Evolutionary conservation across 495 filamentous ascomycete species (phyloP).

Genomic region (Cercophora sp.): DNA sequence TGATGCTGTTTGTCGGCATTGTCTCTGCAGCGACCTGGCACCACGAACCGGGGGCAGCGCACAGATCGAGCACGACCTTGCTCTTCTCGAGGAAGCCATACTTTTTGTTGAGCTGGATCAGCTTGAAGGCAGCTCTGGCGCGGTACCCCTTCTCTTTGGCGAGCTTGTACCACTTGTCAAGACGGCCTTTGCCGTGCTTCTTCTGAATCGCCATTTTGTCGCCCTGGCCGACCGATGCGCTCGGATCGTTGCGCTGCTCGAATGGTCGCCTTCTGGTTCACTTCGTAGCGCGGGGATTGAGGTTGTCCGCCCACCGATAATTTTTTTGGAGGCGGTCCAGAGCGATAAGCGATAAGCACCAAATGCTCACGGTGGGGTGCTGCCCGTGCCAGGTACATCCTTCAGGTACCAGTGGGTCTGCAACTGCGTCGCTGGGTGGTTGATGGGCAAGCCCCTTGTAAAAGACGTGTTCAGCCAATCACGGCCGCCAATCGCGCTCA

Average conservation of each 20-base stretch:
- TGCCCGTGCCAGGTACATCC: no score
- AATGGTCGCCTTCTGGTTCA: not conserved
- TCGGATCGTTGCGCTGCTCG: conserved; percentile 1
- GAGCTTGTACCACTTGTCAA: conserved; percentile 88
- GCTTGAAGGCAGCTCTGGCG: conserved; percentile 94
- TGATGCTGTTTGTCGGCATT: conserved; percentile 86
- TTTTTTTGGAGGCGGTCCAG: conserved; percentile 22
- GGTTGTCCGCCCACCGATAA: conserved; percentile 2
- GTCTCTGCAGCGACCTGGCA: conserved; percentile 95
- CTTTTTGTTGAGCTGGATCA: conserved; percentile 98
- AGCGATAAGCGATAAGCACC: conserved; percentile 29
- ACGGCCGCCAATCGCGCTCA: conserved; percentile 14
- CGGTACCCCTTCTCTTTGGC: conserved; percentile 98
- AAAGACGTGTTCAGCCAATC: conserved; percentile 22
- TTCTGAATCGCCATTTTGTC: conserved; percentile 92
- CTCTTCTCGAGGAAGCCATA: conserved; percentile 96
- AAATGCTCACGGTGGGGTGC: not conserved
- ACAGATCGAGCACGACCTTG: conserved; percentile 94
- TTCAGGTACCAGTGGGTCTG: not conserved
- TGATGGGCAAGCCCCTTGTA: no score
- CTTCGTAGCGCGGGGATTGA: not conserved
- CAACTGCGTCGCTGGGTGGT: conserved; percentile 1
- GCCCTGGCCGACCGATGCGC: no score
- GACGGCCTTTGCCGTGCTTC: conserved; percentile 98
- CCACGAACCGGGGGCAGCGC: conserved; percentile 97